Evolutionary conservation across 176 grass and related monocot species (phyloP).

Genomic region (Aechmea fasciata): DNA sequence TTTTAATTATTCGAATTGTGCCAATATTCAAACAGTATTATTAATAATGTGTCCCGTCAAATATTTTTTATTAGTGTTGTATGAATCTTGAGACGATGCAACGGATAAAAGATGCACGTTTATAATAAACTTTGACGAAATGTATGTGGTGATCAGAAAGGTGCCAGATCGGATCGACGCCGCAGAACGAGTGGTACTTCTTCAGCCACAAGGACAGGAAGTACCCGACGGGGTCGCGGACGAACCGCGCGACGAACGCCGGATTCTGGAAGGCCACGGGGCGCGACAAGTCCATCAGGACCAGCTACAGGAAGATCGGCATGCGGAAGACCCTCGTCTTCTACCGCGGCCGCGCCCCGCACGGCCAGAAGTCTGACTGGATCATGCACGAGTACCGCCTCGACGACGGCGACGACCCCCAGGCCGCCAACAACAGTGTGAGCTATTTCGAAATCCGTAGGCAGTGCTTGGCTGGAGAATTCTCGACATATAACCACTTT

Average conservation of each 20-base stretch:
- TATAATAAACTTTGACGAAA: too few species aligned
- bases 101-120: too few species aligned
- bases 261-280: conserved; percentile 99
- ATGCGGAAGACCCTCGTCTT: conserved; percentile 99
- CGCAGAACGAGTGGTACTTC: conserved; percentile 99
- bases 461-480: too few species aligned
- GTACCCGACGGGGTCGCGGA: conserved; percentile 95
- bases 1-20: too few species aligned
- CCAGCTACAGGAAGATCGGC: conserved; percentile 87
- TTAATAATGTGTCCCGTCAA: too few species aligned
- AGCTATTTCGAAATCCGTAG: too few species aligned
- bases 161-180: conserved; percentile 74
- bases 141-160: conserved; percentile 35
- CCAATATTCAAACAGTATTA: too few species aligned
- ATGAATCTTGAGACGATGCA: too few species aligned
- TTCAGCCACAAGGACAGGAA: conserved; percentile 99
- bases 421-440: conserved; percentile 38
- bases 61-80: too few species aligned
- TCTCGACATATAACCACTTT: too few species aligned
- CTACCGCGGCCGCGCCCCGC: conserved; percentile 91
- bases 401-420: conserved; percentile 55
- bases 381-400: conserved; percentile 56
- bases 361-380: conserved; percentile 78
- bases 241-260: conserved; percentile 73
- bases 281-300: conserved; percentile 98